Percentiles rank a stretch among this genome's conserved stretches.
phyloP scores from a whole-genome alignment of 2,329 filamentous ascomycete species.

The Cladorrhinum sp. region DNA sequence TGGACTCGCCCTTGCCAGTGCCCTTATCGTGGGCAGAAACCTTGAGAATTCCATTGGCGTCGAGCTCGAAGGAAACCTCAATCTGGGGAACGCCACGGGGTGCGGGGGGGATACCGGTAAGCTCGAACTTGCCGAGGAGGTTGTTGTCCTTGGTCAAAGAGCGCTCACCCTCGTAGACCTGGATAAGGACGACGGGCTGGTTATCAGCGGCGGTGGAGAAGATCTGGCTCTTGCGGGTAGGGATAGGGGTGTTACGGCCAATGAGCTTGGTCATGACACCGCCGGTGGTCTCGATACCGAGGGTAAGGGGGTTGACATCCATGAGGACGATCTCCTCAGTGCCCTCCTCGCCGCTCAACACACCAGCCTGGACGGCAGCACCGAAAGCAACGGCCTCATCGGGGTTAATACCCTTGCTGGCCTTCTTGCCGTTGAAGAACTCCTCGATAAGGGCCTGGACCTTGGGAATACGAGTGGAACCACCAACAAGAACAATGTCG shows the following conservation, averaged over 20 bases:
- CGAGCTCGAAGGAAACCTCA: constrained; percentile 96
- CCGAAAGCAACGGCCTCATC: constrained; percentile 98
- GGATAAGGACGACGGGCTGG: constrained; percentile 93
- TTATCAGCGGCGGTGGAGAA: constrained; percentile 97
- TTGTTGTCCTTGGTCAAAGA: constrained; percentile 98
- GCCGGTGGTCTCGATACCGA: constrained; percentile 96
- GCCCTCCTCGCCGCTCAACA: constrained; percentile 83
- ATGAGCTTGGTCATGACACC: constrained; percentile 98
- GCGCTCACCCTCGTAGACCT: constrained; percentile 93
- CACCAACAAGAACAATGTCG: constrained; percentile 96
- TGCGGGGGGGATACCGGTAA: constrained; percentile 91
- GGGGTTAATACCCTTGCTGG: constrained; percentile 98
- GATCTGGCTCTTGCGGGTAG: constrained; percentile 96
- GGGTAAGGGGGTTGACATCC: constrained; percentile 95
- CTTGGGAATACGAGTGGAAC: constrained; percentile 99
- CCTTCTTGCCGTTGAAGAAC: constrained; percentile 93
- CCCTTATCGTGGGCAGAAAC: constrained; percentile 97
- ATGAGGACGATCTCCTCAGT: constrained; percentile 83
- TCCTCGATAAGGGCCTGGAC: constrained; percentile 93
- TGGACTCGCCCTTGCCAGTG: constrained; percentile 93
- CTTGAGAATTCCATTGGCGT: constrained; percentile 98
- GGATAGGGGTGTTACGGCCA: constrained; percentile 90
- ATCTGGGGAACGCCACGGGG: constrained; percentile 98
- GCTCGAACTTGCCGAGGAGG: constrained; percentile 95
- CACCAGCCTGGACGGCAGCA: constrained; percentile 95